Evolutionary conservation across 805 yeast genomes (phyloP), one percentile per base, ranked within the genome.

Genomic region (Candida glaebosa): DNA sequence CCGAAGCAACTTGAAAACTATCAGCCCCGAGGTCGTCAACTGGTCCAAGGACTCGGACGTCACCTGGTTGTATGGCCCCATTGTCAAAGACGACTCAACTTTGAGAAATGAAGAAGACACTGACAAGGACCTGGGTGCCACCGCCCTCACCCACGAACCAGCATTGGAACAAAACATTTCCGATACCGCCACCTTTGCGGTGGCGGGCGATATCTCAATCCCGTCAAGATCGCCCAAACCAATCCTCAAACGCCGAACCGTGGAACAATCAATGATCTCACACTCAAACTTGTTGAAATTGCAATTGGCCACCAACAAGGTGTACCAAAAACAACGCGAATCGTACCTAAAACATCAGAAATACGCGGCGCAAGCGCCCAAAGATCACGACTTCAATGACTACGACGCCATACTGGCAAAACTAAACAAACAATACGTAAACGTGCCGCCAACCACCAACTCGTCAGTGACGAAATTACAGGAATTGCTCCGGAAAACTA

Each of bases 21-120:
- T 91, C 5, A 80, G 90, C 15, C 99, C 99, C 1, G 95, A 88
- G 54, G 76, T 79, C 28, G 86, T 93, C 36, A 91, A 93, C 61
- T 93, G 99, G 99, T 81, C 88, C 34, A 93, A 95, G 64, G 99
- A 93, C 54, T 83, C 84, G 44, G 99, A 93, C 61, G 96, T 93
- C 8, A 89, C 97, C 1, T 93, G 99, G 99, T 75, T 93, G 10
- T 93, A 91, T 65, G 99, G 99, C 1, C 99, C 99, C 0, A 69
- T 81, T 18, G 71, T 78, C 42, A 72, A 71, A 43, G 81, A 76
- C 41, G 69, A 66, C 20, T 63, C 56, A 26, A 46, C 50, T 6
- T 25, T 24, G 6, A 18, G 34, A 34, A 31, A 36, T 19, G 35
- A 41, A 18, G 30, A 36, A 9, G 48, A 47, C 18, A 38, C 17